Evolutionary conservation across 139 green algal species (phyloP).

Genomic region (Mesostigma viride): DNA sequence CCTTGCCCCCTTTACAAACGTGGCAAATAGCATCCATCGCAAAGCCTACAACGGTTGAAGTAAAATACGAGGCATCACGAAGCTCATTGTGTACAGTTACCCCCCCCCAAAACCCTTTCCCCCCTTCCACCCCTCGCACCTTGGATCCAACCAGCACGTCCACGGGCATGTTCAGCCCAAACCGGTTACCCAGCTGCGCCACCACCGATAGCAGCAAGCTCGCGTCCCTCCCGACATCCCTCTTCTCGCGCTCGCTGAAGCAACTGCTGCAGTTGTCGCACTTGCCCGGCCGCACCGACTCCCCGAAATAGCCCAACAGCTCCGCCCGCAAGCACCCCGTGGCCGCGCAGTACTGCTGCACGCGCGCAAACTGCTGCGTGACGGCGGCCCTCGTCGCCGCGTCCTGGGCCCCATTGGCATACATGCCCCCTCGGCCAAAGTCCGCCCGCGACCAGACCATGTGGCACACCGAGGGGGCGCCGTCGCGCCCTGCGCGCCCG

Average conservation of each 20-base stretch:
- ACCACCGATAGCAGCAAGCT: slow-evolving; percentile 8
- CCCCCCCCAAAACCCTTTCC: background rate
- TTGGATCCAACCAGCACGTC: slow-evolving; percentile 14
- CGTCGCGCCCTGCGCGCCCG: slow-evolving; percentile 22
- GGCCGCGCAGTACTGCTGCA: slow-evolving; percentile 2
- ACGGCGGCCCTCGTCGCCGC: background rate
- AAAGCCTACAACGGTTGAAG: too few relatives aligned
- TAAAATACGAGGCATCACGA: too few relatives aligned
- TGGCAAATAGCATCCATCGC: too few relatives aligned
- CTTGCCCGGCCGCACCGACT: slow-evolving; percentile 15
- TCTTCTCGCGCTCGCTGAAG: background rate
- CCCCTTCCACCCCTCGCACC: background rate
- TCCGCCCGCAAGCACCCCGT: background rate
- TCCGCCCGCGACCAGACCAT: background rate
- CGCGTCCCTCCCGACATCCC: slow-evolving; percentile 8
- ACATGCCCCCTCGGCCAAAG: background rate
- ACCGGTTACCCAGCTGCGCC: background rate
- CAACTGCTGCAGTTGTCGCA: slow-evolving; percentile 10
- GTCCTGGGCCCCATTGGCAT: background rate
- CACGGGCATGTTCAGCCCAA: slow-evolving; percentile 11
- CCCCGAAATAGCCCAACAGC: background rate
- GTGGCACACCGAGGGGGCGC: background rate
- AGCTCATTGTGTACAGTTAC: too few relatives aligned
- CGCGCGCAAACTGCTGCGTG: background rate
- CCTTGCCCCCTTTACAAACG: too few relatives aligned